A percentile compares a stretch with the other conserved stretches of the same genome.
phyloP scores from a whole-genome alignment of 306 rosid genomes.

The Quercus ilex region DNA sequence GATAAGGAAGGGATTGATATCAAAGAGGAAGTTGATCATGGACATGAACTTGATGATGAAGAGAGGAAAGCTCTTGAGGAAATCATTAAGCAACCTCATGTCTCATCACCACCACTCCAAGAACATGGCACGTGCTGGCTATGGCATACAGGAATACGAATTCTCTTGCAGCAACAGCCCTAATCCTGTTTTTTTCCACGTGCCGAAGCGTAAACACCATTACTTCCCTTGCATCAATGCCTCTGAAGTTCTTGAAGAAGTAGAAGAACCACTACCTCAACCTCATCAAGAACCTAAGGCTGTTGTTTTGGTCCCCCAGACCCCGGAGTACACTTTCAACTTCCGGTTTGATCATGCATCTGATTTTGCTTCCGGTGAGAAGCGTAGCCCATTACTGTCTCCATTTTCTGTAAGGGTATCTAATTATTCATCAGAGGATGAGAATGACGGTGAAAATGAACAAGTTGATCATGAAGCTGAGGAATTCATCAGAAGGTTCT shows the following conservation, averaged over 20 bases:
- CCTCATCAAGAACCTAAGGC: neutral
- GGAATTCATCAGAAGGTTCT: conserved; percentile 51
- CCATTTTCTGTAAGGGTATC: conserved; percentile 42
- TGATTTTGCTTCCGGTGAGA: conserved; percentile 31
- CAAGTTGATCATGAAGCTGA: conserved; percentile 51
- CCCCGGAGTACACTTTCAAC: conserved; percentile 35
- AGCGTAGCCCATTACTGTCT: conserved; percentile 32
- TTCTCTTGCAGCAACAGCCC: conserved; percentile 54
- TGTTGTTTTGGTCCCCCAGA: conserved; percentile 30
- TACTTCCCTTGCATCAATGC: conserved; percentile 50
- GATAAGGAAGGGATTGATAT: conserved; percentile 47
- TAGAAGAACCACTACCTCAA: neutral
- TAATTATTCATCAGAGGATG: conserved; percentile 44
- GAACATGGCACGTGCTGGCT: conserved; percentile 27
- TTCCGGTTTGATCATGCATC: conserved; percentile 19
- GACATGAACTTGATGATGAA: conserved; percentile 53
- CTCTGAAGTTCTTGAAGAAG: conserved; percentile 31
- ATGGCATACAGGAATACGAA: conserved; percentile 42
- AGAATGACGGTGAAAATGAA: conserved; percentile 24
- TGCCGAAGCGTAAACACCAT: conserved; percentile 39
- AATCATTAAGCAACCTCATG: conserved; percentile 43
- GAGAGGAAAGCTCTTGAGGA: conserved; percentile 43
- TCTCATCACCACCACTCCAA: conserved; percentile 15
- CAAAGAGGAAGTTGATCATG: conserved; percentile 53
- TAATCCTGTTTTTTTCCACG: conserved; percentile 38